Conservation (phyloP, 2,329 filamentous ascomycete species). For the Claviceps paspali region DNA sequence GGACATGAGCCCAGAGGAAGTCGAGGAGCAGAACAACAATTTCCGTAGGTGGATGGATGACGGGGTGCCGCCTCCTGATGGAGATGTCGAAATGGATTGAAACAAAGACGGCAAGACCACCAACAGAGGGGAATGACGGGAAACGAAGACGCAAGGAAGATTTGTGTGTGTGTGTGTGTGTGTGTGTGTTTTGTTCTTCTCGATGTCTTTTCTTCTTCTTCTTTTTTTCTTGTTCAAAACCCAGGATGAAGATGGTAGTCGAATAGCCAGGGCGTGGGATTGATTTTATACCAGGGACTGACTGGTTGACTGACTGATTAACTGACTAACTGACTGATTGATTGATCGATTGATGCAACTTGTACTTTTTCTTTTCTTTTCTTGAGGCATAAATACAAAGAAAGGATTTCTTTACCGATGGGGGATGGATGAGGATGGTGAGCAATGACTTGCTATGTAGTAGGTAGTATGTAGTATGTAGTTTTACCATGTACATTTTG, state of each 20-base stretch:
- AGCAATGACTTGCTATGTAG: no score
- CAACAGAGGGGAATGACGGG: neutral
- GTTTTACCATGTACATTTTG: no score
- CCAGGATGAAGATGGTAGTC: neutral
- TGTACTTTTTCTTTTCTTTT: no score
- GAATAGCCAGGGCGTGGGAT: conserved; percentile 4
- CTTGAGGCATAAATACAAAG: no score
- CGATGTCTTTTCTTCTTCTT: neutral
- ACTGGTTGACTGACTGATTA: no score
- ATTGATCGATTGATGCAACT: neutral
- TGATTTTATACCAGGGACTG: conserved; percentile 3
- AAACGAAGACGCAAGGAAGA: neutral
- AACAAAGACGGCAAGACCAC: neutral
- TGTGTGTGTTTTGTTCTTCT: neutral
- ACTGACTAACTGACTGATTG: no score
- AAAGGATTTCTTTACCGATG: no score
- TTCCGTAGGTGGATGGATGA: conserved; percentile 39
- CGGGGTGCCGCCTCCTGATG: conserved; percentile 21
- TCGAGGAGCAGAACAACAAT: conserved; percentile 58
- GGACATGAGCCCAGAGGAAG: conserved; percentile 61
- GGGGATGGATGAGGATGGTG: no score
- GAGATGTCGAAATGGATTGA: conserved; percentile 4
- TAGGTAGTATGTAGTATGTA: no score
- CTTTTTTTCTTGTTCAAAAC: neutral
- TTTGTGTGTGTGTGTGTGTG: no score